Conservation (phyloP, 306 rosid species). For the Heteromeles arbutifolia region DNA sequence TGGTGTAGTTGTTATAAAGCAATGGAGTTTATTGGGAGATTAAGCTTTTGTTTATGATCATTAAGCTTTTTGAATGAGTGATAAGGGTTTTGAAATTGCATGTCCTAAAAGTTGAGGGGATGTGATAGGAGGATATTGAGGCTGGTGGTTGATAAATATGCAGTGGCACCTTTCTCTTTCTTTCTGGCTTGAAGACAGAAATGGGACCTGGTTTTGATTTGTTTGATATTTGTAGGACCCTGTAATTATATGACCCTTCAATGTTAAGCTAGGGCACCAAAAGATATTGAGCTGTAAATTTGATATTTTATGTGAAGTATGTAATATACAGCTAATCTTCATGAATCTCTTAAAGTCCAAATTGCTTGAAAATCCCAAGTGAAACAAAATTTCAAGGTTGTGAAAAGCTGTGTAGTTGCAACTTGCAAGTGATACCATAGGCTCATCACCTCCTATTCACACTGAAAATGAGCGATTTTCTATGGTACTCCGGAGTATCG, state of each 20-base stretch:
- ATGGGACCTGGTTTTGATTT: neutral
- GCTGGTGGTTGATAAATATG: neutral
- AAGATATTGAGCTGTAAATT: neutral
- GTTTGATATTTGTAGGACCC: neutral
- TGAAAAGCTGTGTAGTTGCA: neutral
- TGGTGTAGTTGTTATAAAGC: neutral
- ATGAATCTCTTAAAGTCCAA: neutral
- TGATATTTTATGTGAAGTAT: neutral
- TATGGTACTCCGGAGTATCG: too few species aligned
- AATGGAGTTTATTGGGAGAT: neutral
- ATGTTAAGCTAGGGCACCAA: neutral
- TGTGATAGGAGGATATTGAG: neutral
- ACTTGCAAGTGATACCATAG: neutral
- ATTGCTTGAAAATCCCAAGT: neutral
- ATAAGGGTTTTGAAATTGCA: neutral
- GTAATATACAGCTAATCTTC: neutral
- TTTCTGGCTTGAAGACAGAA: neutral
- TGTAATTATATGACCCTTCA: neutral
- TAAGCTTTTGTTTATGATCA: neutral
- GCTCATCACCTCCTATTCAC: neutral
- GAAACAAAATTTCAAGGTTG: neutral
- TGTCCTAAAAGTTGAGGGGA: slow-evolving; percentile 1
- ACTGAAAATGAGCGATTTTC: too few species aligned
- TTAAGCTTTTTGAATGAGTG: neutral
- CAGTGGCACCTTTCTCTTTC: neutral